Evolutionary conservation across 2,329 filamentous ascomycete species (phyloP).

Genomic region (Diaporthe humulicola): DNA sequence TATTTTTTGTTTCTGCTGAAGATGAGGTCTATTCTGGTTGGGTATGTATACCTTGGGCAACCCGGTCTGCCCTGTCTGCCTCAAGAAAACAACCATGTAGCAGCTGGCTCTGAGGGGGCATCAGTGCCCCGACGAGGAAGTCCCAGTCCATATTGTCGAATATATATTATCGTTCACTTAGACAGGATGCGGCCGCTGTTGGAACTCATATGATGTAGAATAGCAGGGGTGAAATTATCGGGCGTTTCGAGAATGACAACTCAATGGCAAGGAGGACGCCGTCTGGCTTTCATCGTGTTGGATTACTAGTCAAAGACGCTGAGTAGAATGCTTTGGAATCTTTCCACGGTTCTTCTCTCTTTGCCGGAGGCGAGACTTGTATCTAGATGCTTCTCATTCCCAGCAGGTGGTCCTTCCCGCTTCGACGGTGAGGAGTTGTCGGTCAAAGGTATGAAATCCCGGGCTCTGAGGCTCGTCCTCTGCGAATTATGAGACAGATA

Average conservation of each 20-base stretch:
- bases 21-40: too few species aligned
- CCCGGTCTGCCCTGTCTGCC: slow-evolving; percentile 64
- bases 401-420: not conserved
- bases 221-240: not conserved
- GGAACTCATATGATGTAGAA: not conserved
- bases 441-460: not conserved
- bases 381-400: not conserved
- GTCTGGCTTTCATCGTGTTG: slow-evolving; percentile 21
- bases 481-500: not conserved
- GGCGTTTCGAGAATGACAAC: not conserved
- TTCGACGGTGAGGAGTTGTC: not conserved
- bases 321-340: not conserved
- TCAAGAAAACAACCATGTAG: slow-evolving; percentile 68
- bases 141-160: slow-evolving; percentile 37
- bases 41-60: slow-evolving; percentile 48
- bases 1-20: not conserved
- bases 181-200: not conserved
- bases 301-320: not conserved
- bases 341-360: not conserved
- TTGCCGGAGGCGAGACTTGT: not conserved
- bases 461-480: not conserved
- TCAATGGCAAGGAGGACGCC: slow-evolving; percentile 16
- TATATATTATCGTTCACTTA: not conserved
- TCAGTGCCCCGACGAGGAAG: slow-evolving; percentile 25
- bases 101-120: slow-evolving; percentile 49